phyloP scores from a whole-genome alignment of 495 filamentous ascomycete genomes.

The Lindgomyces ingoldianus region DNA sequence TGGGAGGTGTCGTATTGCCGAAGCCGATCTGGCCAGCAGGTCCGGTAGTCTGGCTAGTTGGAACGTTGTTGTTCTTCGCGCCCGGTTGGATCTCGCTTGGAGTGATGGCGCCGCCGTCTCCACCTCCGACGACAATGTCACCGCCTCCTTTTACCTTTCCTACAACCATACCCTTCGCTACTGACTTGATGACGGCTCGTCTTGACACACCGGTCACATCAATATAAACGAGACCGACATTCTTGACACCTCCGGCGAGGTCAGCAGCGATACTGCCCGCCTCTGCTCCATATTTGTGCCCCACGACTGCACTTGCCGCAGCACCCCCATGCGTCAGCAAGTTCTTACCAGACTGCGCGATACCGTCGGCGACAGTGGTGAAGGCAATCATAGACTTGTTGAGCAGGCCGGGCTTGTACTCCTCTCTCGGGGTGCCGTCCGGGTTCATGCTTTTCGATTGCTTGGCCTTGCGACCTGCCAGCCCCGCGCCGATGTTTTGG shows the following conservation, averaged over 20 bases:
- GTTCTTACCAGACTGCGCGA: slow-evolving; percentile 77
- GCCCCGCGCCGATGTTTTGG: slow-evolving; percentile 80
- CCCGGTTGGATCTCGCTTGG: slow-evolving; percentile 35
- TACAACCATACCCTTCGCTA: slow-evolving; percentile 98
- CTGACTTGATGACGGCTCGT: slow-evolving; percentile 82
- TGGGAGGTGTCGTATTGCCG: slow-evolving; percentile 39
- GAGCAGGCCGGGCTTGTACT: slow-evolving; percentile 84
- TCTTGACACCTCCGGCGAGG: slow-evolving; percentile 84
- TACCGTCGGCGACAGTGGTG: slow-evolving; percentile 89
- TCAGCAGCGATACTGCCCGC: slow-evolving; percentile 72
- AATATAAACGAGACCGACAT: slow-evolving; percentile 97
- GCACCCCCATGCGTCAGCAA: slow-evolving; percentile 70
- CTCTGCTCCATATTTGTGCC: slow-evolving; percentile 81
- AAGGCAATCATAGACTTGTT: slow-evolving; percentile 98
- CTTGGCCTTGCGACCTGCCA: slow-evolving; percentile 64
- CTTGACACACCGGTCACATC: slow-evolving; percentile 90
- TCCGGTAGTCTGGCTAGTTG: slow-evolving; percentile 21
- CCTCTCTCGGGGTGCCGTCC: slow-evolving; percentile 61
- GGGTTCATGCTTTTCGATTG: slow-evolving; percentile 59
- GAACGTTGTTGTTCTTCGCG: slow-evolving; percentile 26
- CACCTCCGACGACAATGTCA: slow-evolving; percentile 81
- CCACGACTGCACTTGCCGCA: slow-evolving; percentile 77
- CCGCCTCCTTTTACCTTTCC: slow-evolving; percentile 80
- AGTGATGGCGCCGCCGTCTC: slow-evolving; percentile 62
- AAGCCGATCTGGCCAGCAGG: slow-evolving; percentile 37